A percentile compares a stretch with the other conserved stretches of the same genome.
These are phyloP conservation scores for Camellia granthamiana DNA, from an alignment of 148 eudicot genomes.

Conservation along the genomic window DNA sequence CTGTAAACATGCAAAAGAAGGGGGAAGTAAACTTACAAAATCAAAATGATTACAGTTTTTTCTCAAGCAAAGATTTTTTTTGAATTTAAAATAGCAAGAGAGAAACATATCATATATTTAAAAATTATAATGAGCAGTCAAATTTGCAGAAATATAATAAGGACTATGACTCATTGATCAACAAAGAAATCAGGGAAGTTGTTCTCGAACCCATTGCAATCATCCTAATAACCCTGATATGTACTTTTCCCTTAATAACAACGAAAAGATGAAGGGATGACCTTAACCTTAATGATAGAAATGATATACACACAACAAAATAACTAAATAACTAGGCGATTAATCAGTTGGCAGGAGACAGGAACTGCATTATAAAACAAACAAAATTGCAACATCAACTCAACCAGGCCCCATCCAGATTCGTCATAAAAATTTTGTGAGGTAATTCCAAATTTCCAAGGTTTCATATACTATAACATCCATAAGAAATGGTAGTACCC, in stretches of 20 bases:
- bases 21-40: neutral
- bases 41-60: neutral
- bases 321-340: neutral
- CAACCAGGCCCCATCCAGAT: neutral
- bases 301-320: neutral
- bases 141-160: neutral
- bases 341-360: neutral
- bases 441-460: neutral
- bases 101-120: neutral
- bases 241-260: neutral
- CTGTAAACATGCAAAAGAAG: constrained; percentile 30
- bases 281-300: neutral
- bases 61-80: neutral
- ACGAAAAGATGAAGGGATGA: neutral
- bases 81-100: neutral
- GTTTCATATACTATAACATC: neutral
- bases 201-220: neutral
- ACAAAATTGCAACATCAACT: neutral
- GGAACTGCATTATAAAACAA: neutral
- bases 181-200: neutral
- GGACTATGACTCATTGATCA: neutral
- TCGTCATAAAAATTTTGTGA: neutral
- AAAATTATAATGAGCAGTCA: neutral
- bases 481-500: neutral
- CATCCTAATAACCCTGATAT: neutral